These are phyloP conservation scores for Hamamelis virginiana DNA, from an alignment of 164 flowering plant genomes.

Conservation along the genomic window DNA sequence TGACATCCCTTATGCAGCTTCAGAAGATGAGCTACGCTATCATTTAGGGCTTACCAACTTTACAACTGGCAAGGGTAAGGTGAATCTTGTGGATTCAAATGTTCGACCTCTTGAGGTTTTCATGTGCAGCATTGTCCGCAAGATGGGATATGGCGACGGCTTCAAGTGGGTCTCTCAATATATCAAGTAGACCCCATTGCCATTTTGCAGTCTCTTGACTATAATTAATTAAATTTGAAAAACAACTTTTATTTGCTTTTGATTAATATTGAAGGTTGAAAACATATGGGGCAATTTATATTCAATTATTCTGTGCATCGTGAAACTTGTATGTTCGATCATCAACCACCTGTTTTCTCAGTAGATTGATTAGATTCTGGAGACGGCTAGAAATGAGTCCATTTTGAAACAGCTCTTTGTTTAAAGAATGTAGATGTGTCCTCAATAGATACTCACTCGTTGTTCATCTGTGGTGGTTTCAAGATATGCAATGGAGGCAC, in stretches of 20 bases:
- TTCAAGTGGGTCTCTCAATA: constrained; percentile 78
- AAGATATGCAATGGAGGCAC: too few relatives aligned
- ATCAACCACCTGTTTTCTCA: too few relatives aligned
- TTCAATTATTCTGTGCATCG: not conserved
- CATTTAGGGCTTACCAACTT: constrained; percentile 56
- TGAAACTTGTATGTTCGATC: too few relatives aligned
- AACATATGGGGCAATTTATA: not conserved
- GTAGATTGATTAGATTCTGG: too few relatives aligned
- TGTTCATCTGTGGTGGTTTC: too few relatives aligned
- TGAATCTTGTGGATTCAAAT: constrained; percentile 44
- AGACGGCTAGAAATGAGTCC: too few relatives aligned
- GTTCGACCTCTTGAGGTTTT: constrained; percentile 73
- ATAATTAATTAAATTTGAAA: constrained; percentile 4
- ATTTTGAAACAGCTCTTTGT: too few relatives aligned
- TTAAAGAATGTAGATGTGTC: too few relatives aligned
- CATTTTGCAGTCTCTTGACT: not conserved
- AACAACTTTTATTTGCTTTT: constrained; percentile 1
- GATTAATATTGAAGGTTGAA: not conserved
- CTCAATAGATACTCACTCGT: too few relatives aligned
- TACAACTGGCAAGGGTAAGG: constrained; percentile 75
- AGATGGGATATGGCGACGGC: constrained; percentile 81
- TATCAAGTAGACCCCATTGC: constrained; percentile 44
- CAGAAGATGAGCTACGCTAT: constrained; percentile 63
- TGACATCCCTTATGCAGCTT: constrained; percentile 66
- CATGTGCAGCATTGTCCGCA: constrained; percentile 82